Evolutionary conservation across 306 rosid species (phyloP).

Genomic region (Alnus rubra): DNA sequence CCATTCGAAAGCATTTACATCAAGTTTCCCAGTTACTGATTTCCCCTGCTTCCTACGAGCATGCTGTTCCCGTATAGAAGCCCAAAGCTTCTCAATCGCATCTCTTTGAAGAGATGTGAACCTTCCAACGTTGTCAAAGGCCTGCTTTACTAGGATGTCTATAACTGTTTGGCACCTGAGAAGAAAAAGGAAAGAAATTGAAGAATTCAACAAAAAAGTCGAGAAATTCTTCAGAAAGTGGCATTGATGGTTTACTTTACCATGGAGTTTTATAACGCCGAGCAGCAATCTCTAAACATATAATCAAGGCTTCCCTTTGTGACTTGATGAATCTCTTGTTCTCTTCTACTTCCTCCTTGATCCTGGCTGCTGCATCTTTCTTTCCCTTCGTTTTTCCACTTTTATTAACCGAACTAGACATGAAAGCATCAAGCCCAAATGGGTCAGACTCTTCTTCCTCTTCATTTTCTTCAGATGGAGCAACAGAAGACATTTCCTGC

Average conservation of each 20-base stretch:
- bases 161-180: conserved; percentile 95
- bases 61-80: conserved; percentile 80
- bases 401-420: conserved; percentile 60
- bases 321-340: conserved; percentile 65
- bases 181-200: conserved; percentile 6
- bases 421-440: conserved; percentile 84
- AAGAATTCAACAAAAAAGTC: not conserved
- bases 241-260: conserved; percentile 30
- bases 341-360: conserved; percentile 60
- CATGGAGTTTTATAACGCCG: conserved; percentile 79
- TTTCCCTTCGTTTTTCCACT: conserved; percentile 57
- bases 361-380: conserved; percentile 46
- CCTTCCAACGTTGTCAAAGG: conserved; percentile 71
- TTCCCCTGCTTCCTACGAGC: conserved; percentile 79
- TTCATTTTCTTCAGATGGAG: conserved; percentile 35
- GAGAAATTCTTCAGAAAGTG: not conserved
- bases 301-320: conserved; percentile 75
- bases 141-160: conserved; percentile 88
- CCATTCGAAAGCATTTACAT: conserved; percentile 86
- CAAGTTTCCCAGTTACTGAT: conserved; percentile 87
- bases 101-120: conserved; percentile 79
- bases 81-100: conserved; percentile 84
- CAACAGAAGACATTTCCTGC: conserved; percentile 18
- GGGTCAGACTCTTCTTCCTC: conserved; percentile 65
- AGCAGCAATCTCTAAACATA: conserved; percentile 89